Conservation (phyloP, 768 basidiomycete species). For the Cystobasidium tubakii region DNA sequence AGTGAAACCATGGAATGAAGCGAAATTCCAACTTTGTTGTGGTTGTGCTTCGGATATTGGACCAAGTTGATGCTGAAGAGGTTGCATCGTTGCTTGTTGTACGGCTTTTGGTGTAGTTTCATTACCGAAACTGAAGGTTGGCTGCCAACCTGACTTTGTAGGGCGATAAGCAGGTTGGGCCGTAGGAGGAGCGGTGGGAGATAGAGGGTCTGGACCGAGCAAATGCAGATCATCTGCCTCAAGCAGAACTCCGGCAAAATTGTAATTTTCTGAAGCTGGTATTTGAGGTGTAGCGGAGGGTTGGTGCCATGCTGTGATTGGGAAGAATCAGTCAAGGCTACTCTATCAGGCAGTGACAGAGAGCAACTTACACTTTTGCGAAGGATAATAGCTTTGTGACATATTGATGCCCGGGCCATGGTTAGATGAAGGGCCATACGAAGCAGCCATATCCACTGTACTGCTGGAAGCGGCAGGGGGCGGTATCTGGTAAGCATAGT, state of each 20-base stretch:
- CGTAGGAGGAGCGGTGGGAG: neutral
- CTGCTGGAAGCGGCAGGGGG: neutral
- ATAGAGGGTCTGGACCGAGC: slow-evolving; percentile 30
- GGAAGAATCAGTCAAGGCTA: neutral
- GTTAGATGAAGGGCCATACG: neutral
- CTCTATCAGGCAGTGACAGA: no score
- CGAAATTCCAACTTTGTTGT: slow-evolving; percentile 16
- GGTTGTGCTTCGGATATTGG: neutral
- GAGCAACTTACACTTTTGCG: no score
- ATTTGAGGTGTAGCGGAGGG: neutral
- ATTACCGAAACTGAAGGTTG: slow-evolving; percentile 10
- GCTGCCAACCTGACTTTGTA: slow-evolving; percentile 24
- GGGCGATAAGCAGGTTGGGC: neutral
- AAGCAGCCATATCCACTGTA: neutral
- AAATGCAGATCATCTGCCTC: slow-evolving; percentile 31
- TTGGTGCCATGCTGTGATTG: neutral
- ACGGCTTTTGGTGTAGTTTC: slow-evolving; percentile 16
- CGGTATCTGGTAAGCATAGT: neutral
- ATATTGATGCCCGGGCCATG: neutral
- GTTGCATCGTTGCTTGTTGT: slow-evolving; percentile 1
- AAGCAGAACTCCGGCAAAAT: slow-evolving; percentile 28
- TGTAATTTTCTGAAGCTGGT: slow-evolving; percentile 20
- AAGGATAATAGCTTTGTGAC: neutral
- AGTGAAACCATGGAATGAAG: slow-evolving; percentile 33
- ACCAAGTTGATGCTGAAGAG: neutral